Base-by-base conservation (phyloP, 2,329 filamentous ascomycete species). In the Fusarium sororula region DNA sequence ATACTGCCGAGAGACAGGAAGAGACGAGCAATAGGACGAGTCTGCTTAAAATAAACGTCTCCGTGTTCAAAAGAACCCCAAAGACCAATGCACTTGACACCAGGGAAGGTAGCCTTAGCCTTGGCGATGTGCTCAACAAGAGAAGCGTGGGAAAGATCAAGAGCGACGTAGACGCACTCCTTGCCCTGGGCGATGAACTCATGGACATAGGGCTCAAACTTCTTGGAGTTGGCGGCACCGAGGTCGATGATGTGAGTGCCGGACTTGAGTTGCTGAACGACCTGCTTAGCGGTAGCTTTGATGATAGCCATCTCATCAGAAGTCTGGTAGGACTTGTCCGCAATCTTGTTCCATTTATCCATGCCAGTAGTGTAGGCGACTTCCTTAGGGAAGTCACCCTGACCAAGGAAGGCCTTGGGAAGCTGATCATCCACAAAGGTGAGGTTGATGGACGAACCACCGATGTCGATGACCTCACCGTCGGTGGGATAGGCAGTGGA, bases 361-460 rank as follows among this genome's bases (percentile, higher is more conserved):
- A 79, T 78, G 0, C 69, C 71, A 0, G 61, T 42, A 1, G 68
- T 77, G 58, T 79, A 79, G 14, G 75, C 77, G 6, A 79, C 24
- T n/a, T 79, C 77, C 68, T 79, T 79, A 2, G 77, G 77, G 51
- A 79, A 77, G n/a, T 75, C 73, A 3, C 54, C 75, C 32, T 74
- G 17, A 9, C 59, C n/a, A 13, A 12, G 22, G 28, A 78, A 76
- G 7, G 76, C 76, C 48, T 62, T 58, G 17, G 63, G 61, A 1
- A 78, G 66, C 6, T 78, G 76, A 3, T 68, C 24, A 11, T 73
- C 56, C 0, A 77, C 65, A 3, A 59, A 68, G 4, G 59, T 70
- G 28, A 59, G 17, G 55, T 57, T 45, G 28, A 77, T 60, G 10
- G 30, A 24, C 7, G 63, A 68, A 0, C 76, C 75, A 41, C 76